These are phyloP conservation scores for Diaporthe longicolla DNA, from an alignment of 2,329 filamentous ascomycete species.

Conservation along the genomic window DNA sequence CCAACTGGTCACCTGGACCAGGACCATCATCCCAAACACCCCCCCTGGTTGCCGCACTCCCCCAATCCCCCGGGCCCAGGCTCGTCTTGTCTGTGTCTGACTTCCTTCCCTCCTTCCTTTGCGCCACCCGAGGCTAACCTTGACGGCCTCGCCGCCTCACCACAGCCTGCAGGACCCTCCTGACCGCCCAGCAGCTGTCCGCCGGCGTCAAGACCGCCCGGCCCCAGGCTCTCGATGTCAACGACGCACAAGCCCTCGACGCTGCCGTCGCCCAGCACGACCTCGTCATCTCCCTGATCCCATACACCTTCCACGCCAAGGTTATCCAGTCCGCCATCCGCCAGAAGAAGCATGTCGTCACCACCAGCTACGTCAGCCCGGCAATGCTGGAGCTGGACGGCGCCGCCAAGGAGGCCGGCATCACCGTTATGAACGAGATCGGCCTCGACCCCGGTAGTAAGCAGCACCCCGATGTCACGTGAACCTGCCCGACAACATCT, in stretches of 20 bases:
- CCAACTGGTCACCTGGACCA: constrained; percentile 11
- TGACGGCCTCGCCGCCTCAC: not conserved
- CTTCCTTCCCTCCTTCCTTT: not conserved
- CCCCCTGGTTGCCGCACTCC: not conserved
- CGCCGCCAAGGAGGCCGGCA: constrained; percentile 88
- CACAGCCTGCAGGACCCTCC: constrained; percentile 84
- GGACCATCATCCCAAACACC: constrained; percentile 1
- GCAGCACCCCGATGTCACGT: constrained; percentile 9
- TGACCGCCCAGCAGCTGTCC: constrained; percentile 81
- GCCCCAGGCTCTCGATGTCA: constrained; percentile 89
- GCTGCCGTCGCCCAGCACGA: constrained; percentile 84
- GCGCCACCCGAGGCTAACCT: constrained; percentile 17
- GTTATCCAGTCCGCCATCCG: constrained; percentile 96
- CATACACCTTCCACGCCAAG: constrained; percentile 88
- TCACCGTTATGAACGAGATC: constrained; percentile 98
- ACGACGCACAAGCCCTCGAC: constrained; percentile 81
- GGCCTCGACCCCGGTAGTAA: constrained; percentile 77
- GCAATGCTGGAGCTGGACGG: constrained; percentile 92
- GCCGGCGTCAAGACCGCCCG: constrained; percentile 79
- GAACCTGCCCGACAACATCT: not conserved
- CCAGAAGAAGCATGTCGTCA: constrained; percentile 96
- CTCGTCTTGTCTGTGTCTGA: not conserved
- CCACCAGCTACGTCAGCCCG: constrained; percentile 92
- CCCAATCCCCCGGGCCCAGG: not conserved
- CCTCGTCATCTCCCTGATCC: constrained; percentile 86